These are phyloP conservation scores for Trametes hirsuta DNA, from an alignment of 1,284 basidiomycete species.

Conservation along the genomic window DNA sequence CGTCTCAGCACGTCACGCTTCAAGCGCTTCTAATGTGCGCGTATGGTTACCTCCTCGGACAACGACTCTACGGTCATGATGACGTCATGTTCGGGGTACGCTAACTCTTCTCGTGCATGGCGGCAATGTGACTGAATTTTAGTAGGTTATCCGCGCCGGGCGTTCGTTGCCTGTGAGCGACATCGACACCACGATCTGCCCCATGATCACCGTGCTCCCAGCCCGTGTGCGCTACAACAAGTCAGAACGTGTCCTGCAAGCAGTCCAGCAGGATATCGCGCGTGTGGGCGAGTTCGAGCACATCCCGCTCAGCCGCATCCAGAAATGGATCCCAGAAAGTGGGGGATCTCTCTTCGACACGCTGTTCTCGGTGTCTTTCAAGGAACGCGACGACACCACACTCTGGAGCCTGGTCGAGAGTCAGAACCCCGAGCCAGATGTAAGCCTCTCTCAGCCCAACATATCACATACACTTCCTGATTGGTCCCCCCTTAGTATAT, in stretches of 20 bases:
- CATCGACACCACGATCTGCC: constrained; percentile 43
- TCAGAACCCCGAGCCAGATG: constrained; percentile 48
- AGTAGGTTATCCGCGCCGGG: constrained; percentile 51
- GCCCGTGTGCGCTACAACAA: constrained; percentile 39
- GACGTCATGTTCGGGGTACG: constrained; percentile 52
- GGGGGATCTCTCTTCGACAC: constrained; percentile 42
- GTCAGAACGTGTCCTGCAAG: constrained; percentile 33
- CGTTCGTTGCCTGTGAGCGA: constrained; percentile 45
- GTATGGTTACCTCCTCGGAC: constrained; percentile 41
- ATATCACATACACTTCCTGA: neutral
- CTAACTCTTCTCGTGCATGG: neutral
- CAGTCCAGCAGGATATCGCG: constrained; percentile 44
- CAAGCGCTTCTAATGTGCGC: constrained; percentile 47
- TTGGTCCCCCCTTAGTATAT: constrained; percentile 39
- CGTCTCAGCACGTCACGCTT: constrained; percentile 43
- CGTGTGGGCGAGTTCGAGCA: constrained; percentile 46
- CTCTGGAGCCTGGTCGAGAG: constrained; percentile 39
- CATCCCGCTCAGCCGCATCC: constrained; percentile 47
- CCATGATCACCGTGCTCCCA: constrained; percentile 49
- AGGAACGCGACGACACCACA: constrained; percentile 29
- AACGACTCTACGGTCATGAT: constrained; percentile 29
- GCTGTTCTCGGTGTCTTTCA: constrained; percentile 48
- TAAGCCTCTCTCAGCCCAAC: constrained; percentile 30
- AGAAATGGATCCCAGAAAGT: constrained; percentile 48
- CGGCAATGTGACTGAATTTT: constrained; percentile 1